phyloP scores from a whole-genome alignment of 352 stramenopile genomes.

The Globisporangium iwayamae region DNA sequence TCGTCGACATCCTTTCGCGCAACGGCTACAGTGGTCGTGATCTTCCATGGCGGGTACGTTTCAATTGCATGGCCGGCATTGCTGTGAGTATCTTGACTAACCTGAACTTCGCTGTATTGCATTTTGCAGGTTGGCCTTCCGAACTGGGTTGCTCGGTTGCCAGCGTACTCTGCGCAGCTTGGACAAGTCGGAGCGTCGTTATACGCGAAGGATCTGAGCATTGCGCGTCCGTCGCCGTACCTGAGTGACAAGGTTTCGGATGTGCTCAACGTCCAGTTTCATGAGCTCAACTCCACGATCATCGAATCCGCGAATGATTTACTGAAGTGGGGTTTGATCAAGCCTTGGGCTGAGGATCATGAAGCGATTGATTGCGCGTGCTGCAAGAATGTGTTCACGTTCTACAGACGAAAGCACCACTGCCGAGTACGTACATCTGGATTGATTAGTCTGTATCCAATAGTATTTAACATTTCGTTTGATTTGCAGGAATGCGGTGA shows the following conservation, averaged over 20 bases:
- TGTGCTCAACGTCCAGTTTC: slow-evolving; percentile 75
- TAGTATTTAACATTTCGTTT: not conserved
- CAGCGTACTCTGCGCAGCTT: slow-evolving; percentile 81
- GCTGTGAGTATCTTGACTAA: not conserved
- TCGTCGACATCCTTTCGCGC: slow-evolving; percentile 78
- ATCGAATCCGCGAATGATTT: slow-evolving; percentile 84
- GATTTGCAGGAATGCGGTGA: slow-evolving; percentile 71
- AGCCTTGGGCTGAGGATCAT: slow-evolving; percentile 87
- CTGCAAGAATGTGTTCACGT: slow-evolving; percentile 76
- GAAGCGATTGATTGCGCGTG: slow-evolving; percentile 68
- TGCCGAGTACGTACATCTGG: slow-evolving; percentile 49
- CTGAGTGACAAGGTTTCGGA: slow-evolving; percentile 80
- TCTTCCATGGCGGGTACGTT: slow-evolving; percentile 65
- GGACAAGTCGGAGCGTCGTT: slow-evolving; percentile 80
- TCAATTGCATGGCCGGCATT: no score
- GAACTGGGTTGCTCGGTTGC: slow-evolving; percentile 81
- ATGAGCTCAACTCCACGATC: slow-evolving; percentile 50
- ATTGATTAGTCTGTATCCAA: not conserved
- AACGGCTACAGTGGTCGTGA: slow-evolving; percentile 86
- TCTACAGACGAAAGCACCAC: slow-evolving; percentile 80
- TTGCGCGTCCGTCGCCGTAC: slow-evolving; percentile 63
- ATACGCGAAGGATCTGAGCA: slow-evolving; percentile 59
- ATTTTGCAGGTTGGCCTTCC: slow-evolving; percentile 53
- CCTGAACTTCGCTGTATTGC: not conserved
- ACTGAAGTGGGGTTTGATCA: slow-evolving; percentile 84